Conservation (phyloP, 1,139 yeast genomes). For the Candida buenavistaensis region DNA sequence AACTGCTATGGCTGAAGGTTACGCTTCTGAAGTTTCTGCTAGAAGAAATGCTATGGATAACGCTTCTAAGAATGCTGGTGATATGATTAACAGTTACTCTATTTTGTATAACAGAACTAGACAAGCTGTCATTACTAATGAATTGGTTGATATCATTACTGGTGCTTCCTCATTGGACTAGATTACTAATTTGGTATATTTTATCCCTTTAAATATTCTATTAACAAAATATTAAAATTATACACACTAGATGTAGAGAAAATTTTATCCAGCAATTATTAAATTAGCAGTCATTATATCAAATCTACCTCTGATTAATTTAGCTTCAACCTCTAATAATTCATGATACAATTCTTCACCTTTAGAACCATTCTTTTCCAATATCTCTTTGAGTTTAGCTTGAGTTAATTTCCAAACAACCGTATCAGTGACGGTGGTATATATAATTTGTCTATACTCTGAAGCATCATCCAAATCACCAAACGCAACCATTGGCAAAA, state of each 20-base stretch:
- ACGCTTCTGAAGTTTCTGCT: conserved; percentile 96
- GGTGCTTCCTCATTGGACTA: conserved; percentile 99
- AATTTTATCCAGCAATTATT: conserved; percentile 50
- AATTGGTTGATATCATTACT: conserved; percentile 97
- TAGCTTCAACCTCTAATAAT: conserved; percentile 61
- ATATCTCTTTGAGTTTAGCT: conserved; percentile 43
- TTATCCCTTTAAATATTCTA: too few relatives aligned
- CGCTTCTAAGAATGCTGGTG: conserved; percentile 99
- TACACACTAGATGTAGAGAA: too few relatives aligned
- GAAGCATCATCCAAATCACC: conserved; percentile 59
- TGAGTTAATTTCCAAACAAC: conserved; percentile 72
- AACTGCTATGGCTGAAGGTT: conserved; percentile 96
- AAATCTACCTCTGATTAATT: conserved; percentile 70
- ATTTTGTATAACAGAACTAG: conserved; percentile 99
- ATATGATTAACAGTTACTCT: conserved; percentile 94
- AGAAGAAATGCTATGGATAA: conserved; percentile 99
- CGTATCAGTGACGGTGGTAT: conserved; percentile 54
- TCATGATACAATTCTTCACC: conserved; percentile 67
- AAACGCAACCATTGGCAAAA: conserved; percentile 87
- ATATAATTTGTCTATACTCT: conserved; percentile 41
- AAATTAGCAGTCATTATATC: conserved; percentile 71
- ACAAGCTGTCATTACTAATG: conserved; percentile 99
- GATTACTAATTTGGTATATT: too few relatives aligned
- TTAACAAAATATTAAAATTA: too few relatives aligned
- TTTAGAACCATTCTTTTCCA: conserved; percentile 30